Evolutionary conservation across 1,284 basidiomycete species (phyloP).

Genomic region (Megacollybia platyphylla): DNA sequence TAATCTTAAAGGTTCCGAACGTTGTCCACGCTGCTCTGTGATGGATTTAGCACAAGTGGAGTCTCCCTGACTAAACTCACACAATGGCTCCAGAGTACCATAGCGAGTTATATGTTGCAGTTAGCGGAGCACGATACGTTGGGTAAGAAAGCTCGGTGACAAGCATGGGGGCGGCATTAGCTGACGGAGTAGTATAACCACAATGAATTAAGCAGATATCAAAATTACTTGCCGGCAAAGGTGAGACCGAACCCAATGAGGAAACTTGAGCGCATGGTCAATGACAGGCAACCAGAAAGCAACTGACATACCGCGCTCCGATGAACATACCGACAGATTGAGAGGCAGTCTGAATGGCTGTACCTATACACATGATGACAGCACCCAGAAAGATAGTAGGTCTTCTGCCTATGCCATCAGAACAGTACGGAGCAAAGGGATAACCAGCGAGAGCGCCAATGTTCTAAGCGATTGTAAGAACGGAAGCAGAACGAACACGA

Average conservation of each 20-base stretch:
- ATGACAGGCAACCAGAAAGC: conserved; percentile 1
- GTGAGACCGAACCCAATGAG: conserved; percentile 72
- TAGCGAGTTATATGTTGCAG: conserved; percentile 66
- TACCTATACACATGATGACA: conserved; percentile 48
- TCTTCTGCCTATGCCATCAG: conserved; percentile 57
- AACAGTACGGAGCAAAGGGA: conserved; percentile 58
- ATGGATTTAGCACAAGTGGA: conserved; percentile 3
- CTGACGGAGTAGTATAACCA: conserved; percentile 12
- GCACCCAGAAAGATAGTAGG: conserved; percentile 52
- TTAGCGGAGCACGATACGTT: conserved; percentile 59
- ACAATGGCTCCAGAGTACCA: conserved; percentile 70
- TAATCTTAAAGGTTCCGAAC: conserved; percentile 59
- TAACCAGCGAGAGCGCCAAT: conserved; percentile 54
- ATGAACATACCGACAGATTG: conserved; percentile 74
- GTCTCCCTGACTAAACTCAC: conserved; percentile 20
- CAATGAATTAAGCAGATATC: not conserved
- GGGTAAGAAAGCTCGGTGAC: conserved; percentile 73
- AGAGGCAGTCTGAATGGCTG: conserved; percentile 60
- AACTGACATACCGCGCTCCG: conserved; percentile 41
- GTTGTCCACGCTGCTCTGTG: conserved; percentile 62
- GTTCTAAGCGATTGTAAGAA: conserved; percentile 25
- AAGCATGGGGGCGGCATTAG: conserved; percentile 62
- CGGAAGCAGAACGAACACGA: conserved; percentile 1
- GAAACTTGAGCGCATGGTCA: conserved; percentile 26
- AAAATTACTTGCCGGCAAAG: conserved; percentile 35